Conservation (phyloP, 2,329 filamentous ascomycete species). For the Canariomyces notabilis region DNA sequence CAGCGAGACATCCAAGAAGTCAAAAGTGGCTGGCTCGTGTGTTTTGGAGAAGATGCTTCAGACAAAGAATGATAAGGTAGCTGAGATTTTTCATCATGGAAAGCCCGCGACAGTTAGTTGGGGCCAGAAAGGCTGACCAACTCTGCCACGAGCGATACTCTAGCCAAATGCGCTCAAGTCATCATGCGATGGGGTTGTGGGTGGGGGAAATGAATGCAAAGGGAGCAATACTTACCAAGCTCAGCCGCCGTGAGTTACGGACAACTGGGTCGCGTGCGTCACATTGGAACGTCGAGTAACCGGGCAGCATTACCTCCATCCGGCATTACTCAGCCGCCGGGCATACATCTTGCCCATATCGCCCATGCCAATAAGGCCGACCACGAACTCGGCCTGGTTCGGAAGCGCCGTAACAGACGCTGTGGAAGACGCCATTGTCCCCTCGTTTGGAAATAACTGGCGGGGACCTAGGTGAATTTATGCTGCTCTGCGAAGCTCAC, state of each 20-base stretch:
- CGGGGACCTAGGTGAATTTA: background rate
- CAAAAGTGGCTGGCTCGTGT: conserved; percentile 21
- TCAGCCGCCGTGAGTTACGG: background rate
- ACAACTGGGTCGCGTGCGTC: background rate
- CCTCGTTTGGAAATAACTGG: conserved; percentile 1
- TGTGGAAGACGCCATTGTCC: conserved; percentile 24
- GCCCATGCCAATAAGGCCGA: conserved; percentile 98
- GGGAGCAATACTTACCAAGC: conserved; percentile 24
- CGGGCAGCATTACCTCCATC: conserved; percentile 76
- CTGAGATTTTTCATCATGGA: conserved; percentile 99
- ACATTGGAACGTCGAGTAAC: background rate
- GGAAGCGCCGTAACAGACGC: conserved; percentile 31
- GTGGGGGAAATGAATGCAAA: conserved; percentile 13
- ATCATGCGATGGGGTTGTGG: conserved; percentile 61
- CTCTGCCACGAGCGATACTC: conserved; percentile 71
- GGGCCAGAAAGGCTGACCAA: conserved; percentile 72
- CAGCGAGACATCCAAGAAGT: conserved; percentile 18
- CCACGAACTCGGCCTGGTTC: conserved; percentile 63
- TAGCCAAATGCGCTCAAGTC: conserved; percentile 99
- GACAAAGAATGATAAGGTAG: conserved; percentile 89
- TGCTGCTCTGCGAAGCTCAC: conserved; percentile 17
- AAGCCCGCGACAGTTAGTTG: conserved; percentile 52
- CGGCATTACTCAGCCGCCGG: conserved; percentile 77
- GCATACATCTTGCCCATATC: conserved; percentile 99
- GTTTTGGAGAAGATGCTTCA: conserved; percentile 50